Base-by-base conservation (phyloP, 805 yeast species). In the Saturnispora dispora region DNA sequence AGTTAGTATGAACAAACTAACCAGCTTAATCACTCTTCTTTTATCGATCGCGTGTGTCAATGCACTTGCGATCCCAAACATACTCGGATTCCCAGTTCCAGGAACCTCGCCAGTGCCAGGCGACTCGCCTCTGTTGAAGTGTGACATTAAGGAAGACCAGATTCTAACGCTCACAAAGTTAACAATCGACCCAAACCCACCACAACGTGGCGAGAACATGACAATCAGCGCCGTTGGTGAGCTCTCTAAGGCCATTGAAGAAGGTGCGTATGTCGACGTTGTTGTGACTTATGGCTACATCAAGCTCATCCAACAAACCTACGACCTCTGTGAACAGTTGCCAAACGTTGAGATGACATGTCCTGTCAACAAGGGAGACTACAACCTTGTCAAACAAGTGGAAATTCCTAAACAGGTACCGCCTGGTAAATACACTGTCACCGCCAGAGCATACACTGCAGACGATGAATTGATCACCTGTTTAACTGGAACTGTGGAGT, bases 191-290 rank as follows among this genome's bases (percentile, higher is more conserved):
- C 99, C 99, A 46, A 88, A 87, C 61, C 98, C 97, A 4, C 99
- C 99, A 2, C 72, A 62, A 42, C 82, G 89, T 61, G 98, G 97
- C n/a, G 70, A 74, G 41, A 86, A 88, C 64, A 72, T 93, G 63
- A 85, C 95, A 7, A 79, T 93, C 52, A 63, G 75, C 20, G 99
- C 96, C 2, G 65, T 72, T 5, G 99, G 96, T 3, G 64, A 64
- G 36, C 69, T 91, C 48, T 54, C 71, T 22, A 64, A 74, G 47
- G 72, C 72, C 8, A 71, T 93, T 36, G 78, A 66, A 28, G 91
- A 88, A 18, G 99, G 99, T 33, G 87, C 98, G 0, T 93, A 90
- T 61, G 95, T 93, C 47, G 96, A 90, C 58, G 91, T 93, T 28
- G 95, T 88, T 58, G 98, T 93, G 20, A 78, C 86, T 57, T 85